phyloP scores from a whole-genome alignment of 805 yeast species.

The Saccharomycopsis schoenii region DNA sequence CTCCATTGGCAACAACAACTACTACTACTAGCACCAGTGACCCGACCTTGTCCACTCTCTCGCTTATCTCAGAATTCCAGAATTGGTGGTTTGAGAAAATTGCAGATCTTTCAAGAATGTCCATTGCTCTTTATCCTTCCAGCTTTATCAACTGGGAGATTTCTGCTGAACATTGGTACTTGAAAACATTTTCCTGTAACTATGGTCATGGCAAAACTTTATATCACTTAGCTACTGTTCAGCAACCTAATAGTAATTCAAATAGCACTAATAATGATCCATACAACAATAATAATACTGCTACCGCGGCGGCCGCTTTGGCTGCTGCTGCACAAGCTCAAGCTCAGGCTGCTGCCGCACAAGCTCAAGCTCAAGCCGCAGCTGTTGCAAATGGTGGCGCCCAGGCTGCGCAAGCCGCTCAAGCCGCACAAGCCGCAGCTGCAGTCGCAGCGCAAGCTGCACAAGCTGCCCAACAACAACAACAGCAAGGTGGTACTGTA shows the following conservation, averaged over 20 bases:
- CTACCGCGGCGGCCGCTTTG: not conserved
- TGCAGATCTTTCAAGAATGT: conserved; percentile 82
- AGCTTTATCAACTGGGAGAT: conserved; percentile 79
- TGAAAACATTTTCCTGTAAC: conserved; percentile 57
- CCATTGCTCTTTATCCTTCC: conserved; percentile 73
- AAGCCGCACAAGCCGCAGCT: not conserved
- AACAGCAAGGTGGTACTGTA: not conserved
- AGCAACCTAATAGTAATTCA: conserved; percentile 30
- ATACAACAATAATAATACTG: not conserved
- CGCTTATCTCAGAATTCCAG: conserved; percentile 33
- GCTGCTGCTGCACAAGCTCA: not conserved
- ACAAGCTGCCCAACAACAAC: not conserved
- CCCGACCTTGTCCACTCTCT: conserved; percentile 36
- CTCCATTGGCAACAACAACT: conserved; percentile 45
- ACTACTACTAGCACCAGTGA: conserved; percentile 24
- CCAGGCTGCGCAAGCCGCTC: not conserved
- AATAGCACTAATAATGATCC: conserved; percentile 1
- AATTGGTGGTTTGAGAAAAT: conserved; percentile 67
- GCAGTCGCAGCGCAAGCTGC: not conserved
- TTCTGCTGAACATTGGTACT: conserved; percentile 77
- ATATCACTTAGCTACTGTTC: conserved; percentile 83
- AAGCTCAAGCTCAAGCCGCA: not conserved
- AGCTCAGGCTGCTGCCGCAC: not conserved
- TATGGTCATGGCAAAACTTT: conserved; percentile 81
- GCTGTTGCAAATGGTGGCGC: not conserved